These are phyloP conservation scores for Didymella pinodella DNA, from an alignment of 2,329 filamentous ascomycete species.

Conservation along the genomic window DNA sequence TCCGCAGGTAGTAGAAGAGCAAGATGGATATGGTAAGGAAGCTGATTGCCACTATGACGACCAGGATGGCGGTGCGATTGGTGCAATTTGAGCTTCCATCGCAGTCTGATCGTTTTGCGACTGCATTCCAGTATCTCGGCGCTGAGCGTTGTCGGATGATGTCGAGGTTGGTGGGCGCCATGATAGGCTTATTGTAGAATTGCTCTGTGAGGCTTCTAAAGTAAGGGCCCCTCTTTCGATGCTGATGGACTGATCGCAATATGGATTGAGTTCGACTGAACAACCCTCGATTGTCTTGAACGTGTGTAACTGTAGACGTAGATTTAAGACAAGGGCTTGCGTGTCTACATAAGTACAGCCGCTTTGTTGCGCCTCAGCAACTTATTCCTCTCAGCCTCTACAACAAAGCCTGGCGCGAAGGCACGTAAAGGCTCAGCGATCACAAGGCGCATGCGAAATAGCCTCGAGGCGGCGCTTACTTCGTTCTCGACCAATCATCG, in stretches of 20 bases:
- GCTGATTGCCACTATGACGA: slow-evolving; percentile 6
- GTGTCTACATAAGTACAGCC: slow-evolving; percentile 6
- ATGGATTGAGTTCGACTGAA: not conserved
- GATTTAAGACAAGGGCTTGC: not conserved
- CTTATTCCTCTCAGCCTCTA: slow-evolving; percentile 1
- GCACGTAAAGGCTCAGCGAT: not conserved
- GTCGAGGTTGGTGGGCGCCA: slow-evolving; percentile 9
- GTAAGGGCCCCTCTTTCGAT: not conserved
- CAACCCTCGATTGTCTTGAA: not conserved
- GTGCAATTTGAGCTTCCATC: slow-evolving; percentile 1
- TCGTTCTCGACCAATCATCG: not conserved
- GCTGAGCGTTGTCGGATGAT: not conserved
- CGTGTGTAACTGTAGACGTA: not conserved
- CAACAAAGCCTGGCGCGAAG: slow-evolving; percentile 5
- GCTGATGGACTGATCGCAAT: not conserved
- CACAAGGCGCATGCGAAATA: not conserved
- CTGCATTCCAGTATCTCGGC: no score
- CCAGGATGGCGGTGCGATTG: slow-evolving; percentile 13
- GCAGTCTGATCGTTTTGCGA: slow-evolving; percentile 2
- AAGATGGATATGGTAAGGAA: slow-evolving; percentile 9
- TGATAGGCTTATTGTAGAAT: not conserved
- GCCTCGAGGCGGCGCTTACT: no score
- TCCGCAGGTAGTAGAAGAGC: slow-evolving; percentile 15
- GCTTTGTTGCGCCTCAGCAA: not conserved
- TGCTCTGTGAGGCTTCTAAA: no score